A percentile compares a stretch with the other conserved stretches of the same genome.
Evolutionary conservation across 2,329 filamentous ascomycete genomes (phyloP).

Genomic region (Byssochlamys sp.): DNA sequence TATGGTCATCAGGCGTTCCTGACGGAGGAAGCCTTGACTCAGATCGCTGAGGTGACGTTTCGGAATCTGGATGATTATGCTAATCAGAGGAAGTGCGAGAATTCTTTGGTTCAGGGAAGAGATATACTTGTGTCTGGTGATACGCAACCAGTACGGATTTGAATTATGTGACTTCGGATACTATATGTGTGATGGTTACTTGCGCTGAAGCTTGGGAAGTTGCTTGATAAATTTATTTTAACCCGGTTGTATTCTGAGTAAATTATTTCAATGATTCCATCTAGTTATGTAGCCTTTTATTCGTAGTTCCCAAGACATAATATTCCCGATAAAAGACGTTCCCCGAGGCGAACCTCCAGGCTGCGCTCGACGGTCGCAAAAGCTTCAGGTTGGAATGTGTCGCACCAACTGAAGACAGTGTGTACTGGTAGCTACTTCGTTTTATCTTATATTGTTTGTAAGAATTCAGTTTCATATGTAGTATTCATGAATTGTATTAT

Average conservation of each 20-base stretch:
- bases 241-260: too few species aligned
- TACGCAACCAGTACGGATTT: conserved; percentile 18
- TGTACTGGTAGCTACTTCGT: neutral
- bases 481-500: neutral
- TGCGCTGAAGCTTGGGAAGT: too few species aligned
- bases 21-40: conserved; percentile 54
- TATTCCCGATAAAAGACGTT: too few species aligned
- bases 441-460: neutral
- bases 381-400: too few species aligned
- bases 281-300: too few species aligned
- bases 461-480: neutral
- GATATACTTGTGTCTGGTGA: conserved; percentile 16
- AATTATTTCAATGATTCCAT: too few species aligned
- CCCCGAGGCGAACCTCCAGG: neutral
- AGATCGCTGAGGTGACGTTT: conserved; percentile 54
- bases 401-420: neutral
- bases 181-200: too few species aligned
- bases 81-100: conserved; percentile 16
- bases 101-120: conserved; percentile 21
- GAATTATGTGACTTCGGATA: neutral
- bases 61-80: conserved; percentile 41
- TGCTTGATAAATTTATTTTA: too few species aligned
- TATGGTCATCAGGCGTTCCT: conserved; percentile 63
- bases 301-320: too few species aligned
- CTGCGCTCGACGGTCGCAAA: neutral